A percentile compares a stretch with the other conserved stretches of the same genome.
These are phyloP conservation scores for Fusarium kyushuense DNA, from an alignment of 2,329 filamentous ascomycete genomes.

Conservation along the genomic window DNA sequence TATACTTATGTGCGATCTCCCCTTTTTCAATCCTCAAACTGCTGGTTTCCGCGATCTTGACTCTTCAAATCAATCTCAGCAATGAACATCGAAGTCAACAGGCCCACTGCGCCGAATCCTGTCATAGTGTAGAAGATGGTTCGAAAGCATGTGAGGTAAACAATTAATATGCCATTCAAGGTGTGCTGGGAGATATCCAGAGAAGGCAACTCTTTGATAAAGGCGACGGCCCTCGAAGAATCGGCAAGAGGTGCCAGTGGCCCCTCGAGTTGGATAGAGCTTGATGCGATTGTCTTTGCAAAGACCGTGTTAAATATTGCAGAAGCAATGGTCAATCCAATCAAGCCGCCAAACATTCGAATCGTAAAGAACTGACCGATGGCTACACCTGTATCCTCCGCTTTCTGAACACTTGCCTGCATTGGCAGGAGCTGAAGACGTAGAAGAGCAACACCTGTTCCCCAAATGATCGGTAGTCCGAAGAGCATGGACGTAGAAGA, in stretches of 20 bases:
- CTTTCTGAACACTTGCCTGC: constrained; percentile 19
- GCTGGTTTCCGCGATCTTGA: constrained; percentile 16
- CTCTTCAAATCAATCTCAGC: constrained; percentile 17
- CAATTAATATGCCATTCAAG: not conserved
- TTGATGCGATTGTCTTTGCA: not conserved
- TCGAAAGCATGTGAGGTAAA: constrained; percentile 4
- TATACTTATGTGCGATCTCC: not conserved
- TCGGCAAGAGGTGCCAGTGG: not conserved
- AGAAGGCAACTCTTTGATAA: constrained; percentile 15
- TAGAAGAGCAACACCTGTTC: constrained; percentile 11
- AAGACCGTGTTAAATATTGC: constrained; percentile 24
- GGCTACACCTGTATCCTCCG: constrained; percentile 13
- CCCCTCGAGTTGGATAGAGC: not conserved
- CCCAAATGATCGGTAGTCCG: constrained; percentile 19
- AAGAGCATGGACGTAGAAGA: constrained; percentile 2
- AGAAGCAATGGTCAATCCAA: constrained; percentile 5
- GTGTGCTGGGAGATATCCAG: not conserved
- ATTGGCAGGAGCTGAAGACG: constrained; percentile 17
- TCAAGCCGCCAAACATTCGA: constrained; percentile 16
- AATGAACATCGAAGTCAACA: constrained; percentile 13
- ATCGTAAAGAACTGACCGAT: constrained; percentile 21
- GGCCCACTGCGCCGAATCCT: not conserved
- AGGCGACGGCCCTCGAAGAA: constrained; percentile 7
- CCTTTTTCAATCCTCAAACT: not conserved
- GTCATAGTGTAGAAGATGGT: constrained; percentile 23